Conservation (phyloP, 2,329 filamentous ascomycete species). For the Sporothrix schenckii region DNA sequence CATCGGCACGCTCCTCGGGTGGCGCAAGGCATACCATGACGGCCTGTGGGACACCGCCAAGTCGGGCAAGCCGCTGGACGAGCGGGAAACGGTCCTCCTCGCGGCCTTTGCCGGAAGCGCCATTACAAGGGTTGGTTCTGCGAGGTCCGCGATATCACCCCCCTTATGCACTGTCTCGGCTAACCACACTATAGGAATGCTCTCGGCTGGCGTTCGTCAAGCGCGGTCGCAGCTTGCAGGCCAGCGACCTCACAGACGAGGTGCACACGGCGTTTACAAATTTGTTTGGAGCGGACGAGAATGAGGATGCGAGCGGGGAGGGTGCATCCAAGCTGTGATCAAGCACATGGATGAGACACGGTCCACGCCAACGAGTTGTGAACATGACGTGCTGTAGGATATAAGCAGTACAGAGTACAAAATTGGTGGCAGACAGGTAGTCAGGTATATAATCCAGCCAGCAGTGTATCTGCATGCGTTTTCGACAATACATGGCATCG, state of each 20-base stretch:
- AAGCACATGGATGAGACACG: no score
- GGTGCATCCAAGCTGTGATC: conserved; percentile 44
- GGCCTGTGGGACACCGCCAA: conserved; percentile 70
- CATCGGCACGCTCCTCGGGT: conserved; percentile 84
- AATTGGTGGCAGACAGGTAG: neutral
- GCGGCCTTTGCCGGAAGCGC: conserved; percentile 85
- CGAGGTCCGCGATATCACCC: neutral
- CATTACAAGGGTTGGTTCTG: conserved; percentile 71
- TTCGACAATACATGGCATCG: neutral
- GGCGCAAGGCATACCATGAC: conserved; percentile 84
- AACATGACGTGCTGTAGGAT: neutral
- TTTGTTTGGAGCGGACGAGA: conserved; percentile 73
- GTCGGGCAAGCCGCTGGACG: conserved; percentile 37
- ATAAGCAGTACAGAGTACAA: neutral
- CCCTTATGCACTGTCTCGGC: neutral
- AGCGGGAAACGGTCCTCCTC: conserved; percentile 65
- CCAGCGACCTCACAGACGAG: conserved; percentile 88
- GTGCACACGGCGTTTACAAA: conserved; percentile 80
- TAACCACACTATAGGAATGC: conserved; percentile 60
- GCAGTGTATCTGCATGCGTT: no score
- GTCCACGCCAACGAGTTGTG: neutral
- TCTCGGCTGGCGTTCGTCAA: conserved; percentile 84
- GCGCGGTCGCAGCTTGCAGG: conserved; percentile 85
- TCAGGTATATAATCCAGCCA: no score
- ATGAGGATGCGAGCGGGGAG: conserved; percentile 39